phyloP scores from a whole-genome alignment of 2,329 filamentous ascomycete genomes.

The Microsporum canis region DNA sequence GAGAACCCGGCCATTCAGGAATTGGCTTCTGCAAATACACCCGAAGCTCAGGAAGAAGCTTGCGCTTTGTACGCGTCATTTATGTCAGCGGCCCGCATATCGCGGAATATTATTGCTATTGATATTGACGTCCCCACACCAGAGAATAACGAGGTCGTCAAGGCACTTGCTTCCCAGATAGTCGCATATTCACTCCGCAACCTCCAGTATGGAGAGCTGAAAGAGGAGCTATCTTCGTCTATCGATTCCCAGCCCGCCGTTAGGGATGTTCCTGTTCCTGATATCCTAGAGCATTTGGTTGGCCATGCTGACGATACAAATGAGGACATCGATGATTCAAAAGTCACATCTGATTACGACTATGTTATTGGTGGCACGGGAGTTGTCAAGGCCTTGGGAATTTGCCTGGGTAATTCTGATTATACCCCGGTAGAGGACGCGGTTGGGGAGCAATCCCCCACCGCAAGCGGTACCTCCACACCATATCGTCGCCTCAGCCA shows the following conservation, averaged over 20 bases:
- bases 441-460: conserved; percentile 29
- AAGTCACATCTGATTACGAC: conserved; percentile 72
- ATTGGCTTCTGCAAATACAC: conserved; percentile 65
- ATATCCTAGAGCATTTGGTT: conserved; percentile 77
- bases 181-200: conserved; percentile 89
- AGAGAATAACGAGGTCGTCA: conserved; percentile 79
- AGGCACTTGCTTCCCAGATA: conserved; percentile 85
- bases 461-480: conserved; percentile 44
- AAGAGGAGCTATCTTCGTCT: conserved; percentile 42
- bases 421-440: conserved; percentile 27
- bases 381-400: conserved; percentile 84
- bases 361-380: conserved; percentile 94
- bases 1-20: conserved; percentile 57
- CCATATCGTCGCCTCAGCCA: conserved; percentile 42
- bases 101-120: conserved; percentile 70
- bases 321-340: conserved; percentile 47
- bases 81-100: conserved; percentile 75
- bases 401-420: conserved; percentile 72
- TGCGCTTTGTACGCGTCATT: conserved; percentile 87
- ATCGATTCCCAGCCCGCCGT: conserved; percentile 33
- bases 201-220: conserved; percentile 65
- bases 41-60: conserved; percentile 78
- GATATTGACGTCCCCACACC: conserved; percentile 79
- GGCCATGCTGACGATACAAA: conserved; percentile 51
- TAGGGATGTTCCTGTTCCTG: conserved; percentile 55